Conservation (phyloP, 345 rosid genomes). For the Toxicodendron radicans region DNA sequence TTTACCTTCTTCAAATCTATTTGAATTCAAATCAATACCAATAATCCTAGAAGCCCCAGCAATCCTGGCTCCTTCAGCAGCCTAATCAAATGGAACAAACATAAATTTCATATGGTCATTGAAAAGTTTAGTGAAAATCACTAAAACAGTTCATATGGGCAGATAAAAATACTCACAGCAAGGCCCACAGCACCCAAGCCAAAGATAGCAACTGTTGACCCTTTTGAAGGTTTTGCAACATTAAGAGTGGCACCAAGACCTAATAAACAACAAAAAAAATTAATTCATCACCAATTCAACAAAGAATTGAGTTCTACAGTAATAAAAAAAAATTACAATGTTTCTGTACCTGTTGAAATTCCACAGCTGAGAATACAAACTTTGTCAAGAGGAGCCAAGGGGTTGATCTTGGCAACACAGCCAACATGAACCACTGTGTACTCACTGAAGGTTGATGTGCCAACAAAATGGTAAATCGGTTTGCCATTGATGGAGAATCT, state of each 20-base stretch:
- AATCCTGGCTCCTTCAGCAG: constrained; percentile 38
- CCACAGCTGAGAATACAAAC: constrained; percentile 44
- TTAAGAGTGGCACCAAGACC: constrained; percentile 46
- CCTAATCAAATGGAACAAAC: constrained; percentile 16
- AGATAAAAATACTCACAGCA: constrained; percentile 28
- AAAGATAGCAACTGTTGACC: constrained; percentile 43
- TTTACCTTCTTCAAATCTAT: constrained; percentile 26
- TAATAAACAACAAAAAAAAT: not conserved
- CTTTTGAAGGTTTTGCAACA: constrained; percentile 40
- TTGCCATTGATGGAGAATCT: constrained; percentile 45
- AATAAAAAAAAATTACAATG: not conserved
- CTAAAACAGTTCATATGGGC: not conserved
- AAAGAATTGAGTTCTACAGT: not conserved
- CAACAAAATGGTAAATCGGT: constrained; percentile 44
- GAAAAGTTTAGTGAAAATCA: not conserved
- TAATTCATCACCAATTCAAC: not conserved
- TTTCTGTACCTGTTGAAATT: constrained; percentile 32
- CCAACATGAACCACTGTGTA: constrained; percentile 40
- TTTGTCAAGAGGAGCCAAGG: constrained; percentile 41
- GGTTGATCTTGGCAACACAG: constrained; percentile 39
- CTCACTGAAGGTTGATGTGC: constrained; percentile 43
- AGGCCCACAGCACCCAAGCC: constrained; percentile 47
- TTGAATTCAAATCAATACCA: constrained; percentile 41
- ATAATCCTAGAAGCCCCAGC: constrained; percentile 44
- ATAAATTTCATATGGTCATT: not conserved